Percentiles rank a stretch among this genome's conserved stretches.
Evolutionary conservation across 176 grass and related monocot genomes (phyloP).

Genomic region (Elaeis guineensis): DNA sequence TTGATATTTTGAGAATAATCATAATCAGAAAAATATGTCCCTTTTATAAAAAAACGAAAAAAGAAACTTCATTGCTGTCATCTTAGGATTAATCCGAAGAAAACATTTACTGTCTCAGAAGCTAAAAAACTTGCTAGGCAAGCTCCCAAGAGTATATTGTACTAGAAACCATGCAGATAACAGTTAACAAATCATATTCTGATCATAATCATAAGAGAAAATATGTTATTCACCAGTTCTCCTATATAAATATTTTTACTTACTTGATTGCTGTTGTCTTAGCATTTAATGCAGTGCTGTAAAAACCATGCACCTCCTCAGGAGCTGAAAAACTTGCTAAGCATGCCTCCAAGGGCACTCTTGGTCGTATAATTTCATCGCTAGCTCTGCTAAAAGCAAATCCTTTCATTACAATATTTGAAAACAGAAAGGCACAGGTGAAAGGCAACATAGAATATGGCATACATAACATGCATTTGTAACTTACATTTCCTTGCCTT

Average conservation of each 20-base stretch:
- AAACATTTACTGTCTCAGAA: too few species aligned
- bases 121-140: too few species aligned
- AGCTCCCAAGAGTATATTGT: too few species aligned
- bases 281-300: constrained; percentile 84
- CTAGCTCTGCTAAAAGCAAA: constrained; percentile 36
- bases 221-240: not conserved
- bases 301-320: constrained; percentile 79
- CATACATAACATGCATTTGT: not conserved
- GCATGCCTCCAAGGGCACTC: constrained; percentile 88
- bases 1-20: too few species aligned
- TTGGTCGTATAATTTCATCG: constrained; percentile 81
- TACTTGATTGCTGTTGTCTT: constrained; percentile 95
- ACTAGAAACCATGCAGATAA: too few species aligned
- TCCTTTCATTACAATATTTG: not conserved
- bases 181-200: too few species aligned
- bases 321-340: constrained; percentile 70
- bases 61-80: too few species aligned
- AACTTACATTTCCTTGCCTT: constrained; percentile 78
- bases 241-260: not conserved
- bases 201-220: not conserved
- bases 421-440: not conserved
- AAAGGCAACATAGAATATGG: not conserved
- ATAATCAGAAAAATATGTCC: too few species aligned
- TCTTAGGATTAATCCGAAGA: too few species aligned
- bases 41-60: too few species aligned